Base-by-base conservation (phyloP, 2,329 filamentous ascomycete species). In the Clonostachys chloroleuca region DNA sequence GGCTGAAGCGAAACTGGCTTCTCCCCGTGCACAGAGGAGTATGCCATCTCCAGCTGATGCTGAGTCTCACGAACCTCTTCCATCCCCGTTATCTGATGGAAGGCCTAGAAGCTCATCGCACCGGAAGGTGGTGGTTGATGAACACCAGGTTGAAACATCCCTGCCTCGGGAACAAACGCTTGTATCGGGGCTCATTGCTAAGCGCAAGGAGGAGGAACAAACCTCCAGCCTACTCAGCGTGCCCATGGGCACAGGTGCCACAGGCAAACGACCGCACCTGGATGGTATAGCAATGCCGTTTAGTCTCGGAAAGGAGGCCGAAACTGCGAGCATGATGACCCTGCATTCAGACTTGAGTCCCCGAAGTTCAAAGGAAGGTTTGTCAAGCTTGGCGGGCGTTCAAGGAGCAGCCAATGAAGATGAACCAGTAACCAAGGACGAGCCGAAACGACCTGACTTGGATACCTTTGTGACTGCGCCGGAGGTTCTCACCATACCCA, bases 261-360 rank as follows among this genome's bases (percentile, higher is more conserved):
- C 75, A 0, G 79, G 79, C 6, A 86, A 84, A 57, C 72, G 87
- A 4, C 84, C 86, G 0, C 83, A 82, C 42, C 72, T 87, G 6
- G 81, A 80, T 17, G 84, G 86, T 1, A 79, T 90, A 24, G 86
- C 87, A 0, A 77, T 89, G 54, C 87, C 87, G 0, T 92, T 92
- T 58, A 86, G 80, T 48, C 62, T 92, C 13, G 77, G 77, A 45
- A 78, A 77, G 53, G 77, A 86, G 17, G 77, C 78, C 3, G 77
- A 81, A 5, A 86, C 81, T 16, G 84, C 84, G 1, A 89, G 85
- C 65, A 89, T 86, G 77, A 67, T 85, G 45, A 89, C 86, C 0
- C 64, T 90, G 17, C 69, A 73, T 35, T 80, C 78, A 10, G 57
- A 61, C 14, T 48, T 48, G 16, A 65, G 54, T 13, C 24, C 24